Evolutionary conservation across 2,329 filamentous ascomycete species (phyloP).

Genomic region (Neopestalotiopsis clavispora): DNA sequence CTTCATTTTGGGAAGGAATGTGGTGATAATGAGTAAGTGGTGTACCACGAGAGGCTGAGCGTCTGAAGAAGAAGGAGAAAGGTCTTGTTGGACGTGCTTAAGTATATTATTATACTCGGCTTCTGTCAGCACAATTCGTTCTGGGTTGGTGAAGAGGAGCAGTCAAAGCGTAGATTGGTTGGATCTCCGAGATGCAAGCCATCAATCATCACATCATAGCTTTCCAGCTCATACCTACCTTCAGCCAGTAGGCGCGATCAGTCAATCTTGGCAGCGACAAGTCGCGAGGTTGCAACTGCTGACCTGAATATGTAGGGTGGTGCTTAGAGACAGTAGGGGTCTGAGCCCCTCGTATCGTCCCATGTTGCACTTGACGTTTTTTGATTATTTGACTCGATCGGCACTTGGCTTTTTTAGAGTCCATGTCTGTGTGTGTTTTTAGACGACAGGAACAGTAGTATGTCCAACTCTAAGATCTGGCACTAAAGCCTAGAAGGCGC

Average conservation of each 20-base stretch:
- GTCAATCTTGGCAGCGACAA: not conserved
- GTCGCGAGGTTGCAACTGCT: too few species aligned
- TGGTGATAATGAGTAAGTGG: not conserved
- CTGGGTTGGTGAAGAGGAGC: not conserved
- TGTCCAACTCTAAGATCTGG: not conserved
- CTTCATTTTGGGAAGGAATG: not conserved
- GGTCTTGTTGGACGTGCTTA: not conserved
- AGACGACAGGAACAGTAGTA: too few species aligned
- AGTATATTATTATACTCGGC: not conserved
- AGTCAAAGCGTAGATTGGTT: not conserved
- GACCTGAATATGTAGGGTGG: not conserved
- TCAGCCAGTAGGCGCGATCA: not conserved
- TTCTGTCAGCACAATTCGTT: not conserved
- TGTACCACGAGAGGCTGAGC: not conserved
- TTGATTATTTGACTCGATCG: not conserved
- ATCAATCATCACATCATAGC: not conserved
- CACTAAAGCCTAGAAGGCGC: not conserved
- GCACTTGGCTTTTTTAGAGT: not conserved
- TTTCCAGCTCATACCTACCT: not conserved
- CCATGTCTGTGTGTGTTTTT: too few species aligned
- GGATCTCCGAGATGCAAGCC: not conserved
- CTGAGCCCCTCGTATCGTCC: not conserved
- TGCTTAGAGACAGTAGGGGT: not conserved
- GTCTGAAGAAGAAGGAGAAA: not conserved
- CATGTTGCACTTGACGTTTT: not conserved